Evolutionary conservation across 352 stramenopile species (phyloP), one percentile per base, ranked within the genome.

Genomic region (Globisporangium irregulare): DNA sequence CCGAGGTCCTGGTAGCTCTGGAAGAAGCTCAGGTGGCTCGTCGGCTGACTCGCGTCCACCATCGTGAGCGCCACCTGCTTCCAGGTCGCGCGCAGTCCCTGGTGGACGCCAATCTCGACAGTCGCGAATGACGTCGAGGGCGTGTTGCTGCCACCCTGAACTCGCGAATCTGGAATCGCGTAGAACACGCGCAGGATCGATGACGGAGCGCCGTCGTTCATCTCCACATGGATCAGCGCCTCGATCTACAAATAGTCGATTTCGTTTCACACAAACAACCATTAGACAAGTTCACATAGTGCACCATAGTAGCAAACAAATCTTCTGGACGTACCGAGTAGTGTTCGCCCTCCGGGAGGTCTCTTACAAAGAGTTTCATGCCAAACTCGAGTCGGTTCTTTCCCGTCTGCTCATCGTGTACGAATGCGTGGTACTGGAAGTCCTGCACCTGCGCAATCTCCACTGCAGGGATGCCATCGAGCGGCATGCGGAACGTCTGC

Each of bases 381-480:
- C 83, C 83, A 54, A 90, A 90, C 62, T 90, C 83, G 9, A 90
- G 73, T 8, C 79, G 81, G 29, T 78, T 69, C 57, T 72, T 75
- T 15, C 67, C 69, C 9, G 57, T 65, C 20, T 55, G 24, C 64
- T 71, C 64, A 46, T 74, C 60, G 66, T 48, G 63, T 12, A 78
- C 65, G 15, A 91, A 71, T 1, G 73, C 66, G 60, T 90, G 77
- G 70, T 90, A 91, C 55, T 91, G 81, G 59, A 80, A 90, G 63
- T 90, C 79, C 58, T 85, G 75, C 4, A 91, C 64, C 32, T 73
- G 69, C 9, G 73, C 75, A 7, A 86, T 73, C 41, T 90, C 72
- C 24, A 87, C 70, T 14, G 73, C 73, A 8, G 79, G 71, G 18
- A 87, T 74, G 22, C 77, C 79, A 10, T 66, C 83, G 20, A 91